These are phyloP conservation scores for Pontederia paniculata DNA, from an alignment of 176 grass and related monocot genomes.

Conservation along the genomic window DNA sequence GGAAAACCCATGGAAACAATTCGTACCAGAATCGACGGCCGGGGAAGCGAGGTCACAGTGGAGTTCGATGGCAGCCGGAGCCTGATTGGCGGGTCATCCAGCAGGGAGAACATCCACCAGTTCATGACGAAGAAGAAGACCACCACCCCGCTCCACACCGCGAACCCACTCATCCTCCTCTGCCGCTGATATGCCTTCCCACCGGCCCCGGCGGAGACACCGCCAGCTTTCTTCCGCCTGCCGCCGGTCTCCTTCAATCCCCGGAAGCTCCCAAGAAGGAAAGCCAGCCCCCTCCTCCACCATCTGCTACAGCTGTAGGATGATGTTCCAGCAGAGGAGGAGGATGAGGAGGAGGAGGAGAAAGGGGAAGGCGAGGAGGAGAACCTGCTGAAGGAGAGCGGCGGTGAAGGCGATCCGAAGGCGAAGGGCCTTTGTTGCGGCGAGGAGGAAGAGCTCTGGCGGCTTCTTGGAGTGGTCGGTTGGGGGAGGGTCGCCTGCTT, in stretches of 20 bases:
- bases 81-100: constrained; percentile 54
- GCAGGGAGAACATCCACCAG: constrained; percentile 99
- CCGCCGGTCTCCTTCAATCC: no score
- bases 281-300: constrained; percentile 1
- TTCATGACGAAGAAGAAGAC: constrained; percentile 98
- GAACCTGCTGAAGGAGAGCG: constrained; percentile 18
- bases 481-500: background rate
- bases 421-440: background rate
- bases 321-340: background rate
- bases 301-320: background rate
- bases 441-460: constrained; percentile 16
- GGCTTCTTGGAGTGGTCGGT: constrained; percentile 2
- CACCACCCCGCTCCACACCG: constrained; percentile 53
- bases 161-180: constrained; percentile 39
- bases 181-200: constrained; percentile 22
- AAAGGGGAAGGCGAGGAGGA: background rate
- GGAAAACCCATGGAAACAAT: background rate
- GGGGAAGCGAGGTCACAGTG: background rate
- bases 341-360: constrained; percentile 16
- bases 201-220: background rate
- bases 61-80: constrained; percentile 14
- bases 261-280: background rate
- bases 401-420: constrained; percentile 8
- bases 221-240: constrained; percentile 16
- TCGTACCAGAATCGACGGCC: constrained; percentile 12